phyloP scores from a whole-genome alignment of 1,139 yeast species.

The Trichomonascaceae sp. region DNA sequence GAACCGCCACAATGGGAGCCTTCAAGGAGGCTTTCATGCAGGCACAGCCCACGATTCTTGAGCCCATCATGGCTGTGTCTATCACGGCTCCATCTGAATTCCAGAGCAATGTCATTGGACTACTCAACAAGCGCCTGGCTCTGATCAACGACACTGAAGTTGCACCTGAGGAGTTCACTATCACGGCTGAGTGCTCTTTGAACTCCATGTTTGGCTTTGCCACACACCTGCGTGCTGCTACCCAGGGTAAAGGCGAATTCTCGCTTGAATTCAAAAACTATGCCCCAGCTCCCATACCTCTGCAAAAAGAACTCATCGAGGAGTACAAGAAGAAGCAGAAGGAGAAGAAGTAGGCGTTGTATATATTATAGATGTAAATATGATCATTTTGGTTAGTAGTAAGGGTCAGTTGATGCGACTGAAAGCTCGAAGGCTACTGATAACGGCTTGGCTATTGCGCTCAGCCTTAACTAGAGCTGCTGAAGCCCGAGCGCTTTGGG shows the following conservation, averaged over 20 bases:
- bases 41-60: slow-evolving; percentile 79
- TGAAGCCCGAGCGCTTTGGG: no score
- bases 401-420: no score
- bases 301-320: slow-evolving; percentile 81
- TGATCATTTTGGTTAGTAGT: no score
- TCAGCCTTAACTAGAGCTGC: no score
- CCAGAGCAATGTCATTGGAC: slow-evolving; percentile 87
- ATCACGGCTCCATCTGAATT: slow-evolving; percentile 93
- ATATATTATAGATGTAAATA: no score
- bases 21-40: slow-evolving; percentile 80
- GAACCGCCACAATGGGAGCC: slow-evolving; percentile 85
- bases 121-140: slow-evolving; percentile 85
- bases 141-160: slow-evolving; percentile 89
- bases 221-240: slow-evolving; percentile 85
- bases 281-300: slow-evolving; percentile 80
- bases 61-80: slow-evolving; percentile 90
- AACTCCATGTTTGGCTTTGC: slow-evolving; percentile 96
- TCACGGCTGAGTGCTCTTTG: slow-evolving; percentile 88
- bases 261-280: slow-evolving; percentile 88
- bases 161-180: slow-evolving; percentile 87
- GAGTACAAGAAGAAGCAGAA: slow-evolving; percentile 54
- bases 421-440: no score
- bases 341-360: slow-evolving; percentile 13
- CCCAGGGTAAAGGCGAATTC: slow-evolving; percentile 99
- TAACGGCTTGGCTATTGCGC: no score